Percentiles rank a stretch among this genome's conserved stretches.
Evolutionary conservation across 2,329 filamentous ascomycete genomes (phyloP).

Genomic region (Fusarium odoratissimum): DNA sequence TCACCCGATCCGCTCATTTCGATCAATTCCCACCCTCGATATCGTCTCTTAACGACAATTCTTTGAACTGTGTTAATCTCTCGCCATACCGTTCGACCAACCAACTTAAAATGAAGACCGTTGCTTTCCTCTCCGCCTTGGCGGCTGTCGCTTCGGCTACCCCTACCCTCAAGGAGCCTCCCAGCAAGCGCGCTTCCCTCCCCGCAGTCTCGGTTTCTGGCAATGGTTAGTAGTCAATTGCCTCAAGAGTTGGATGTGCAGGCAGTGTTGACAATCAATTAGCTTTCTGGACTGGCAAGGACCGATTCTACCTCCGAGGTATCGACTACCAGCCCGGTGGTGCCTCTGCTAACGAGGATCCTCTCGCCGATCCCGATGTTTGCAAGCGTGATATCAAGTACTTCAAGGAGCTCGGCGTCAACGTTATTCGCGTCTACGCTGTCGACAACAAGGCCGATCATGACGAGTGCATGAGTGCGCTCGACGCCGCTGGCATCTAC

Average conservation of each 20-base stretch:
- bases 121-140: conserved; percentile 60
- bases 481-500: conserved; percentile 90
- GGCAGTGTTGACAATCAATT: background rate
- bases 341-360: conserved; percentile 70
- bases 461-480: conserved; percentile 83
- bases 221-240: conserved; percentile 59
- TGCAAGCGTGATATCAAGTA: conserved; percentile 84
- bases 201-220: conserved; percentile 65
- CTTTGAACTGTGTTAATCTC: conserved; percentile 26
- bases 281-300: conserved; percentile 67
- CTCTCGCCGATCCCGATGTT: conserved; percentile 74
- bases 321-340: conserved; percentile 74
- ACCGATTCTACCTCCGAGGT: conserved; percentile 70
- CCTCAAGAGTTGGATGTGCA: background rate
- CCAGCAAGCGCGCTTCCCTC: conserved; percentile 62
- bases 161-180: conserved; percentile 64
- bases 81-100: conserved; percentile 4
- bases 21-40: conserved; percentile 18
- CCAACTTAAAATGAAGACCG: conserved; percentile 60
- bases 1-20: conserved; percentile 38
- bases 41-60: conserved; percentile 11
- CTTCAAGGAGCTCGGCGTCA: conserved; percentile 88
- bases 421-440: conserved; percentile 92
- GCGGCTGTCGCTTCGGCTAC: conserved; percentile 60
- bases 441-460: conserved; percentile 88